Percentiles rank a stretch among this genome's conserved stretches.
Evolutionary conservation across 371 early-diverging fungal genomes (phyloP).

Genomic region (Mucor lusitanicus): DNA sequence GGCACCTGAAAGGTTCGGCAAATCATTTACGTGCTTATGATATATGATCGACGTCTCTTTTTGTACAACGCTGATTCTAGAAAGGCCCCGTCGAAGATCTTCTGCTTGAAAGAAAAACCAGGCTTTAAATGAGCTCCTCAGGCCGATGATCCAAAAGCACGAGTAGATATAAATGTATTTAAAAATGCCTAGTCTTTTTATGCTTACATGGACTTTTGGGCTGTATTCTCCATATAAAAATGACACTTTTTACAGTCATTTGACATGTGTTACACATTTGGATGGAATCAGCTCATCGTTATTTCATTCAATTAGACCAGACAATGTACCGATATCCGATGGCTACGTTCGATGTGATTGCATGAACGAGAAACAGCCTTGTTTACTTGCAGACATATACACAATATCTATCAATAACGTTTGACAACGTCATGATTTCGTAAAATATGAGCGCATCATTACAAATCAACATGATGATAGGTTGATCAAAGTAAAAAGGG

Average conservation of each 20-base stretch:
- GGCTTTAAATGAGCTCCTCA: too few relatives aligned
- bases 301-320: not conserved
- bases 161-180: too few relatives aligned
- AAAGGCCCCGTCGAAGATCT: not conserved
- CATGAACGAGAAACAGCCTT: not conserved
- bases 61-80: not conserved
- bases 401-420: not conserved
- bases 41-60: not conserved
- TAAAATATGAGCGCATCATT: not conserved
- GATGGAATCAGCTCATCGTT: not conserved
- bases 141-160: too few relatives aligned
- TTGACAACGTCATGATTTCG: not conserved
- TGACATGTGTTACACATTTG: not conserved
- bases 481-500: not conserved
- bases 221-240: too few relatives aligned
- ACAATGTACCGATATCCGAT: not conserved
- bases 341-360: not conserved
- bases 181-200: too few relatives aligned
- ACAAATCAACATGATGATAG: not conserved
- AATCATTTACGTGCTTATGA: too few relatives aligned
- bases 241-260: not conserved
- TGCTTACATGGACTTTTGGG: too few relatives aligned
- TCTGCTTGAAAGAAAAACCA: not conserved
- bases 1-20: too few relatives aligned
- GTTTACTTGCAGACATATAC: not conserved